Percentiles rank a stretch among this genome's conserved stretches.
phyloP scores from a whole-genome alignment of 2,329 filamentous ascomycete species.

The Knoxdaviesia proteae region DNA sequence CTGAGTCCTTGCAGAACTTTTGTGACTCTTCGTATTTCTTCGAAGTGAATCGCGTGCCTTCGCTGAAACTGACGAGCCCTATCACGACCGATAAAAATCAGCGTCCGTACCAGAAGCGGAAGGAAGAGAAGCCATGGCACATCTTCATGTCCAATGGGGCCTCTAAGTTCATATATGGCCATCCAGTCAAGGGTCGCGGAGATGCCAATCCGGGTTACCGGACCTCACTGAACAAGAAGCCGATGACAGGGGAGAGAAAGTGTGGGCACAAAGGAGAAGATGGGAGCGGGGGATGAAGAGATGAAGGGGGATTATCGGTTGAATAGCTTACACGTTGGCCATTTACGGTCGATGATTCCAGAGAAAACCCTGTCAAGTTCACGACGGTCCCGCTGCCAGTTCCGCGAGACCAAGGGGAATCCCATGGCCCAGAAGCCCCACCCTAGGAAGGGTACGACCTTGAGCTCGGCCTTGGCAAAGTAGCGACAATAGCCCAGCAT shows the following conservation, averaged over 20 bases:
- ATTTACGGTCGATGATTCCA: slow-evolving; percentile 26
- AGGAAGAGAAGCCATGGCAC: no score
- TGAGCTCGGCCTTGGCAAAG: slow-evolving; percentile 39
- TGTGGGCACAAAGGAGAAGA: no score
- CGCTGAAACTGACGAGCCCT: slow-evolving; percentile 46
- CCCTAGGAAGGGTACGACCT: slow-evolving; percentile 36
- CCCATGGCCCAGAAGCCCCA: slow-evolving; percentile 46
- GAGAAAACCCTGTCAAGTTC: slow-evolving; percentile 37
- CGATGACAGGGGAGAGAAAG: no score
- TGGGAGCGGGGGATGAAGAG: no score
- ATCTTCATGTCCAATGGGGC: no score
- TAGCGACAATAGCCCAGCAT: slow-evolving; percentile 43
- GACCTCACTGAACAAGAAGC: no score
- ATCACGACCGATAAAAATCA: no score
- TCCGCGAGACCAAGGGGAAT: slow-evolving; percentile 40
- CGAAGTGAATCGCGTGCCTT: slow-evolving; percentile 37
- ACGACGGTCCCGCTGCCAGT: slow-evolving; percentile 33
- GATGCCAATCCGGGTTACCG: no score
- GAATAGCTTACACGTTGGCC: slow-evolving; percentile 32
- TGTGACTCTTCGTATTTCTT: slow-evolving; percentile 29
- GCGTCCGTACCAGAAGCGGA: no score
- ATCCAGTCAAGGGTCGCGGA: no score
- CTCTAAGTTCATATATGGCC: no score
- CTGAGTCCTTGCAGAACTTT: slow-evolving; percentile 28
- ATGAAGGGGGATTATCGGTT: neutral